Conservation (phyloP, 2,329 filamentous ascomycete genomes). For the Mariannaea elegans region DNA sequence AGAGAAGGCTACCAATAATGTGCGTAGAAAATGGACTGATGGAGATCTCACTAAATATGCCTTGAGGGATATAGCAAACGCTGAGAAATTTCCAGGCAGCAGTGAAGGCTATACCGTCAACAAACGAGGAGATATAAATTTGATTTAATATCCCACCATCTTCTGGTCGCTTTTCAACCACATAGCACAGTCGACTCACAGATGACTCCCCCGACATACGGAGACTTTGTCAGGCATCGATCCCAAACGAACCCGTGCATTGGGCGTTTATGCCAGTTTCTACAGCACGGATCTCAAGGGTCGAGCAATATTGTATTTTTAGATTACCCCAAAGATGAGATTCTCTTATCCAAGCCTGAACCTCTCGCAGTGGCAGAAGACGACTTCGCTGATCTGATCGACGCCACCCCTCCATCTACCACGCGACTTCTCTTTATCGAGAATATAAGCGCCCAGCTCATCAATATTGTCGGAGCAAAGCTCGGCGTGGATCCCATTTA, state of each 20-base stretch:
- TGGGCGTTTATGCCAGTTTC: background rate
- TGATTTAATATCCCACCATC: no score
- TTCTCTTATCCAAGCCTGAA: background rate
- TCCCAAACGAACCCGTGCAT: background rate
- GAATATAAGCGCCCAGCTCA: slow-evolving; percentile 21
- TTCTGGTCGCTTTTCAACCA: no score
- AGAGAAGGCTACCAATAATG: no score
- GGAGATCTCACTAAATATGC: no score
- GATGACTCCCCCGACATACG: no score
- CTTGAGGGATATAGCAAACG: no score
- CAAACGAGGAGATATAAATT: no score
- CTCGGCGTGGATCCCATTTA: slow-evolving; percentile 32
- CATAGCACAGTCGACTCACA: no score
- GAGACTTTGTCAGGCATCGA: slow-evolving; percentile 4
- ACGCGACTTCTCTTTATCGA: slow-evolving; percentile 26
- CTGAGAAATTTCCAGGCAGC: no score
- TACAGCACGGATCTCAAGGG: background rate
- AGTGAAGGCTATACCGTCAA: no score
- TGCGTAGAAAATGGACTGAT: no score
- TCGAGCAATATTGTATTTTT: background rate
- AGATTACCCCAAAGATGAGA: background rate
- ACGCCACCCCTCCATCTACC: background rate
- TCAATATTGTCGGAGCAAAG: slow-evolving; percentile 18
- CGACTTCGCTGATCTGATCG: background rate
- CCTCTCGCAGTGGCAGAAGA: background rate